phyloP scores from a whole-genome alignment of 306 rosid species.

The Calophaca sinica region DNA sequence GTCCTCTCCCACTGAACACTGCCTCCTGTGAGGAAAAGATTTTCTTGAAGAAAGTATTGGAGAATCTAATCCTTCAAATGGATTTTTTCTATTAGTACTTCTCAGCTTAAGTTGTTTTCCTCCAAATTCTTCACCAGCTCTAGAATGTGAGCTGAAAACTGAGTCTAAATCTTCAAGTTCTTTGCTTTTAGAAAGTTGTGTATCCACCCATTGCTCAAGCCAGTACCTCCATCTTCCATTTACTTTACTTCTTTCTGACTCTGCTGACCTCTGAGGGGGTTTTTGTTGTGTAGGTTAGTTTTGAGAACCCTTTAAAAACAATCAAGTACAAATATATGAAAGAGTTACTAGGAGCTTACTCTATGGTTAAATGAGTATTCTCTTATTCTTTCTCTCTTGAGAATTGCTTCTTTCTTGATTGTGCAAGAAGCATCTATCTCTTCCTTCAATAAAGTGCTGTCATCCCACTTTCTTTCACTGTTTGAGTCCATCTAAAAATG shows the following conservation, averaged over 20 bases:
- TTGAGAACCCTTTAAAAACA: constrained; percentile 14
- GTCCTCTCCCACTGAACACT: constrained; percentile 66
- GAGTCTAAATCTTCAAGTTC: constrained; percentile 91
- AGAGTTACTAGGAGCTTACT: constrained; percentile 54
- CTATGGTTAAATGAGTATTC: constrained; percentile 74
- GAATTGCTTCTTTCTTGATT: constrained; percentile 73
- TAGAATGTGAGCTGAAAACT: constrained; percentile 56
- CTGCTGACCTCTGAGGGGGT: constrained; percentile 77
- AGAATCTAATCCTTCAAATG: constrained; percentile 59
- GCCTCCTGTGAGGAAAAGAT: constrained; percentile 57
- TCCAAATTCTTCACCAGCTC: constrained; percentile 51
- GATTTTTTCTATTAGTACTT: constrained; percentile 47
- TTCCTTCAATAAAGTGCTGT: constrained; percentile 71
- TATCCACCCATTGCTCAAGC: constrained; percentile 98
- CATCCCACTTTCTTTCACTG: constrained; percentile 77
- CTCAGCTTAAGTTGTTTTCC: constrained; percentile 54
- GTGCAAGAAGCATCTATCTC: constrained; percentile 61
- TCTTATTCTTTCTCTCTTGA: constrained; percentile 72
- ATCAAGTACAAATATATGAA: not conserved
- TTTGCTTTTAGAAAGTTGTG: constrained; percentile 86
- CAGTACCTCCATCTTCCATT: constrained; percentile 96
- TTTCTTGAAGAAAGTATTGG: constrained; percentile 57
- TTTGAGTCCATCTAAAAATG: constrained; percentile 74
- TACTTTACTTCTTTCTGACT: constrained; percentile 73
- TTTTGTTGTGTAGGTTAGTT: constrained; percentile 8